Evolutionary conservation across 768 basidiomycete species (phyloP), one percentile per base, ranked within the genome.

Genomic region (Termitomyces sp.): DNA sequence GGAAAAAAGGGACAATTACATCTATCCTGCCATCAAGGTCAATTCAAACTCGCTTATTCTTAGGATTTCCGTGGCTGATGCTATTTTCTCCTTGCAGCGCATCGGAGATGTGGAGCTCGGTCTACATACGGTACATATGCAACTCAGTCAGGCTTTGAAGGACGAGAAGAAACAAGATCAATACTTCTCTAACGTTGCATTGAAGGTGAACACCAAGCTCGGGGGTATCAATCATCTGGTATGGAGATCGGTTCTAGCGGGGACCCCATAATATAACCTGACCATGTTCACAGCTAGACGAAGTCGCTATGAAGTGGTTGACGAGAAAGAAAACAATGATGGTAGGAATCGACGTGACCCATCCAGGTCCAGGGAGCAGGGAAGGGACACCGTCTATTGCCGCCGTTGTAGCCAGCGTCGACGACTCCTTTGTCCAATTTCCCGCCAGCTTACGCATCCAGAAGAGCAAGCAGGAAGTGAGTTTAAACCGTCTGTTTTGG

Each of bases 311-410:
- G 77, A 61, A 56, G 35, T 92, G 89, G 89, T 69, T 92, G 44
- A 81, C 67, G 1, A 80, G 80, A 66, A 75, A 77, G 59, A 78
- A 77, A 50, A 92, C 91, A 10, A 93, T 94, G 86, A 71, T 94
- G 64, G 84, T 94, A 3, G 91, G 91, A 0, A 89, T 91, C 58
- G 90, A 93, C 63, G 89, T 91, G 0, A 92, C 89, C 0, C 90
- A 93, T 58, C 88, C 90, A 3, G 80, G 87, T 1, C 86, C 87
- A 1, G 77, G 71, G 6, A 88, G 86, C 59, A 66, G 74, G 48
- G 76, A 76, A 3, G 91, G 91, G 3, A 85, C 89, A 1, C 91
- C 91, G 3, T 91, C 89, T 0, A 87, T 94, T 41, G 89, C 88
- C 0, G 91, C 89, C 0, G 86, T 93, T 10, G 91, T 93, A 2